Conservation (phyloP, 2,329 filamentous ascomycete genomes). For the Chaetomium sp. region DNA sequence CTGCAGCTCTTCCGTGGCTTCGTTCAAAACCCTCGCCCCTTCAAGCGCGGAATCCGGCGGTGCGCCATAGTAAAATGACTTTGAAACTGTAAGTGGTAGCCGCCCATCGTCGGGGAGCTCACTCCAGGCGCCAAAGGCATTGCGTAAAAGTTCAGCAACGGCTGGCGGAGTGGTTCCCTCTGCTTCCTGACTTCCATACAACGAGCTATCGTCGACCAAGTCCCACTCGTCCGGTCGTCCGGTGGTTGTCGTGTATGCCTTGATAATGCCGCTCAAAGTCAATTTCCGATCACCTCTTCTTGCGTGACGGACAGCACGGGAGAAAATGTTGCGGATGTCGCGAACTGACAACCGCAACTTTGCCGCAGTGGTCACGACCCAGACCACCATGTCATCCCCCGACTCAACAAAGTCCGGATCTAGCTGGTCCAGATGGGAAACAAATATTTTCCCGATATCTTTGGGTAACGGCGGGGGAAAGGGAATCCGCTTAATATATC, state of each 20-base stretch:
- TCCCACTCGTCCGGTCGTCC: constrained; percentile 11
- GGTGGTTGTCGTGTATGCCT: constrained; percentile 1
- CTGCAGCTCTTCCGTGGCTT: neutral
- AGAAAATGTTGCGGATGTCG: neutral
- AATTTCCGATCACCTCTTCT: neutral
- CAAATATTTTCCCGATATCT: neutral
- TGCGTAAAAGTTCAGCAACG: neutral
- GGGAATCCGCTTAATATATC: neutral
- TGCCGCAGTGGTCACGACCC: neutral
- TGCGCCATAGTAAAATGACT: neutral
- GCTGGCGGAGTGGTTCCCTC: neutral
- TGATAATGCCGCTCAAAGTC: neutral
- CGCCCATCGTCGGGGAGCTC: constrained; percentile 8
- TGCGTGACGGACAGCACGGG: neutral
- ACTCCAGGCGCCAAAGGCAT: neutral
- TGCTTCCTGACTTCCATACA: neutral
- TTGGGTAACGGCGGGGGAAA: neutral
- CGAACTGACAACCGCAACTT: neutral
- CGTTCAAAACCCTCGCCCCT: neutral
- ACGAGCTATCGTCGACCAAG: neutral
- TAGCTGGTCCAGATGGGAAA: neutral
- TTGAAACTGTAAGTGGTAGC: neutral
- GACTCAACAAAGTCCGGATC: neutral
- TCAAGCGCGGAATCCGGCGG: neutral
- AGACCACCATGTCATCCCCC: neutral